Evolutionary conservation across 1,284 basidiomycete species (phyloP).

Genomic region (Sphaerobolus stellatus): DNA sequence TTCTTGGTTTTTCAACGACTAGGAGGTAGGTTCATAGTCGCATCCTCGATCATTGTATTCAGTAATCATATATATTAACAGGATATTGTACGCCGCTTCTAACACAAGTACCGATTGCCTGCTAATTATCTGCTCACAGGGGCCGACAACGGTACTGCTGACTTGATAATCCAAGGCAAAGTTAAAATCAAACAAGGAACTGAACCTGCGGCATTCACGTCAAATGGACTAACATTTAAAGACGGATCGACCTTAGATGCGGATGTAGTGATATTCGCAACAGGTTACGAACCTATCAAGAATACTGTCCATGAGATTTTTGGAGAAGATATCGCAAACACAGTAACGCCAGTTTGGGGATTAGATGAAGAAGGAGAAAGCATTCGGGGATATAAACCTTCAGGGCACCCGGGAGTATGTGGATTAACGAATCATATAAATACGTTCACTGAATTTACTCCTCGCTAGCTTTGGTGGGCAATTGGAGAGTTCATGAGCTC

Average conservation of each 20-base stretch:
- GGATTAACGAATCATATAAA: too few species aligned
- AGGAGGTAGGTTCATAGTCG: slow-evolving; percentile 25
- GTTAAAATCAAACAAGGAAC: slow-evolving; percentile 31
- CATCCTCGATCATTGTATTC: not conserved
- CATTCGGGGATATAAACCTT: slow-evolving; percentile 25
- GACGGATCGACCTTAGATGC: slow-evolving; percentile 33
- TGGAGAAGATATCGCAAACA: slow-evolving; percentile 24
- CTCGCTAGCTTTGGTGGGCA: slow-evolving; percentile 36
- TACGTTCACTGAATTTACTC: not conserved
- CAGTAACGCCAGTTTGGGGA: slow-evolving; percentile 23
- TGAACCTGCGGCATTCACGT: slow-evolving; percentile 26
- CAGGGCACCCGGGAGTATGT: slow-evolving; percentile 35
- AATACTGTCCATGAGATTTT: slow-evolving; percentile 20
- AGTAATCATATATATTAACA: slow-evolving; percentile 9
- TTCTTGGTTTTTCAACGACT: slow-evolving; percentile 28
- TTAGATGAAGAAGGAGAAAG: slow-evolving; percentile 28
- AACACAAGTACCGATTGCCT: not conserved
- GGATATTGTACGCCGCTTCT: slow-evolving; percentile 29
- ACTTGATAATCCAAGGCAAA: slow-evolving; percentile 27
- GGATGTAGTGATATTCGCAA: slow-evolving; percentile 33
- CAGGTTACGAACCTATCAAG: slow-evolving; percentile 27
- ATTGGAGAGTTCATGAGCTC: slow-evolving; percentile 34
- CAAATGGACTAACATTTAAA: slow-evolving; percentile 28
- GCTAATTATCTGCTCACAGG: slow-evolving; percentile 20
- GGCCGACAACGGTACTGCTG: slow-evolving; percentile 42